Base-by-base conservation (phyloP, 2,329 filamentous ascomycete species). In the Beauveria australis region DNA sequence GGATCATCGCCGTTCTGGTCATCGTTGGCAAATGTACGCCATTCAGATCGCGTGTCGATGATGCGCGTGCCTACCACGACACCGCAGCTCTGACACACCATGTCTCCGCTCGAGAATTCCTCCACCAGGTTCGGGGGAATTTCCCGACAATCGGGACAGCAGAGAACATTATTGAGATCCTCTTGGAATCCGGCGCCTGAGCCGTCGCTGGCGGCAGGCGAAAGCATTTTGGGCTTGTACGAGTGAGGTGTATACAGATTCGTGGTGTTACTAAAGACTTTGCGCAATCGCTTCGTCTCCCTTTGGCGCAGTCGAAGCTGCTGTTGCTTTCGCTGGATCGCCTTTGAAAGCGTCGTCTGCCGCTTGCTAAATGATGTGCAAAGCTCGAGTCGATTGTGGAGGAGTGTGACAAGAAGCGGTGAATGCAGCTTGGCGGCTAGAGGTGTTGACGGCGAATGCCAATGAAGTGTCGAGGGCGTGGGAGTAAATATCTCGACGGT, bases 11-110 rank as follows among this genome's bases (percentile, higher is more conserved):
- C 92, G 70, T 91, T 91, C 74, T 96, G 91, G 72, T 99, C 95
- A 71, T 99, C 94, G 72, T 97, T 97, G 71, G 92, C 92, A 77
- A 99, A 99, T 1, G 94, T 99, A 72, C 94, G 91, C 94, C 94
- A 99, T 78, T 99, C 94, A 53, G 92, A 96, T 64, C 95, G 89
- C 63, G 91, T 95, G 72, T 99, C 95, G 70, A 99, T 92, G 72
- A 94, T 92, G 66, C 91, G 89, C 70, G 93, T 89, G 63, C 89
- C 89, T 33, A 99, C 83, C 6, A 99, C 94, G 40, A 97, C 81
- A 43, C 94, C 94, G 70, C 94, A 99, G 63, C 89, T 91, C 62
- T 84, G 89, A 72, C 94, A 99, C 60, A 99, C 91, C 72, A 95
- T 90, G 74, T 99, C 94, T 65, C 91, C 91, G 41, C 87, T 89